These are phyloP conservation scores for Cajanus cajan DNA, from an alignment of 306 rosid species.

Conservation along the genomic window DNA sequence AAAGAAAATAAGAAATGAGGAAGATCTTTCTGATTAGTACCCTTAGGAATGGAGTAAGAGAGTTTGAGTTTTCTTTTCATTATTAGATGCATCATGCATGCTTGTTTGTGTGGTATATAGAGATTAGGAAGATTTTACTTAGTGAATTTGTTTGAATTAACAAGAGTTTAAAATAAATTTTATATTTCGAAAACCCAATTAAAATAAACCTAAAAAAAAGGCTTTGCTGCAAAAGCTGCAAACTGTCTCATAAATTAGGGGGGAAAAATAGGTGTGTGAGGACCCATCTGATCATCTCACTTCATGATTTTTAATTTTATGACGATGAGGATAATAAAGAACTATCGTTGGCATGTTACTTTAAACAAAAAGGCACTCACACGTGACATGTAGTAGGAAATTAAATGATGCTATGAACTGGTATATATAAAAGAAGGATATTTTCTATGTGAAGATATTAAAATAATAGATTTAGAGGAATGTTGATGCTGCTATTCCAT, in stretches of 20 bases:
- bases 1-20: not conserved
- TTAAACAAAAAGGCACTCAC: not conserved
- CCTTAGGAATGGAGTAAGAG: not conserved
- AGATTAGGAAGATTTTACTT: not conserved
- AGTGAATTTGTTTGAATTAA: not conserved
- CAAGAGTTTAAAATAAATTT: not conserved
- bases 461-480: not conserved
- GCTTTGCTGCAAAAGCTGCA: not conserved
- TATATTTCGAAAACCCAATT: not conserved
- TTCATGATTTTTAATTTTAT: not conserved
- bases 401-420: not conserved
- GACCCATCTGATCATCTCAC: not conserved
- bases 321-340: not conserved
- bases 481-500: not conserved
- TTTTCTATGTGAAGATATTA: not conserved
- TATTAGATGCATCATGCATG: too few species aligned
- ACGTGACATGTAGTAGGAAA: not conserved
- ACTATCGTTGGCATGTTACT: not conserved
- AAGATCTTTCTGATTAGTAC: not conserved
- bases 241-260: not conserved
- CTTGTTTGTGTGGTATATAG: not conserved
- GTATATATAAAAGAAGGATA: not conserved
- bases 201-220: not conserved
- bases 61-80: too few species aligned
- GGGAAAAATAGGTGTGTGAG: not conserved